Conservation (phyloP, 2,329 filamentous ascomycete genomes). For the Fusarium sp. region DNA sequence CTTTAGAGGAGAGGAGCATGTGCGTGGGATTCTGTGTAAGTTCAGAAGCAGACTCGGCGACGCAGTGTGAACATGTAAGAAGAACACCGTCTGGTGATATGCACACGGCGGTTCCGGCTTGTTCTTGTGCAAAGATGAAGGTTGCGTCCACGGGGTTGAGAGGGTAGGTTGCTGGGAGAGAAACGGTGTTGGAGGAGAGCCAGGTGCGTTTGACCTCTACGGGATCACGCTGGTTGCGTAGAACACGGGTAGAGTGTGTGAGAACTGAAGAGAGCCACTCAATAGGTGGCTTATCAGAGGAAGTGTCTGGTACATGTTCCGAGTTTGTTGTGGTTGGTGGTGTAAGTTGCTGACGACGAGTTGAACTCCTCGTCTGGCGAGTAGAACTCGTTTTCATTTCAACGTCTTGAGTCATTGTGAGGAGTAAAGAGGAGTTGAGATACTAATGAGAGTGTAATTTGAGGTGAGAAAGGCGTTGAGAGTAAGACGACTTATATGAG, state of each 20-base stretch:
- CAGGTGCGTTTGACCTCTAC: constrained; percentile 28
- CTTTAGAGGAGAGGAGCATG: constrained; percentile 58
- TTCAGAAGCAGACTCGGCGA: constrained; percentile 54
- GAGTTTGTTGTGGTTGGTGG: background rate
- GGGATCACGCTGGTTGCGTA: background rate
- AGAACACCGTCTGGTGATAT: constrained; percentile 56
- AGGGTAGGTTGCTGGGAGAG: constrained; percentile 8
- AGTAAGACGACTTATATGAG: constrained; percentile 4
- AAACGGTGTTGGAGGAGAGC: constrained; percentile 32
- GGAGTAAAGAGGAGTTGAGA: background rate
- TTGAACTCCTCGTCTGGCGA: constrained; percentile 28
- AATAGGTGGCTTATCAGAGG: constrained; percentile 8
- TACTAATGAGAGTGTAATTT: background rate
- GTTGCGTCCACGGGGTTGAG: constrained; percentile 39
- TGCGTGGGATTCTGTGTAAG: constrained; percentile 40
- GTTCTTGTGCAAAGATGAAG: constrained; percentile 60
- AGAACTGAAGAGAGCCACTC: background rate
- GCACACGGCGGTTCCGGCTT: constrained; percentile 63
- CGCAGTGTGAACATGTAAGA: constrained; percentile 62
- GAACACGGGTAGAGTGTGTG: background rate
- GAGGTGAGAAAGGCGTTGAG: background rate
- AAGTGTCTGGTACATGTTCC: background rate
- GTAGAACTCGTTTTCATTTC: background rate
- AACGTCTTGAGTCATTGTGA: constrained; percentile 9
- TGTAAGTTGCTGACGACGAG: constrained; percentile 1